phyloP scores from a whole-genome alignment of 2,329 filamentous ascomycete genomes.

The Verticillium tricorpus region DNA sequence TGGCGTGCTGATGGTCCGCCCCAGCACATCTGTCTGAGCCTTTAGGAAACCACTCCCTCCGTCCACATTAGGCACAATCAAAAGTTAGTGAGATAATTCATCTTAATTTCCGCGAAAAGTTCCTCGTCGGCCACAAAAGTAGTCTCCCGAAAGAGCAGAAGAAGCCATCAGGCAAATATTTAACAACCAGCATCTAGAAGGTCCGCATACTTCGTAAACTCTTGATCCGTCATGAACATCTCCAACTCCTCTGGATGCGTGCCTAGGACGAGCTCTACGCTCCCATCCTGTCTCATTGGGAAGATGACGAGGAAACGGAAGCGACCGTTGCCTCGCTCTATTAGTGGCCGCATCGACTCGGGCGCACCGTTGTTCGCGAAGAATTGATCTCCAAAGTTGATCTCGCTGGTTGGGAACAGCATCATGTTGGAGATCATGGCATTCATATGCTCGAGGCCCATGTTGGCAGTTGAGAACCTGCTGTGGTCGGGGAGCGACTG shows the following conservation, averaged over 20 bases:
- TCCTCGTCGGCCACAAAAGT: too few relatives aligned
- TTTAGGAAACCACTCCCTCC: too few relatives aligned
- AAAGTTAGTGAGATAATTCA: too few relatives aligned
- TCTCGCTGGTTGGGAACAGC: constrained; percentile 20
- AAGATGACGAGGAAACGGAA: constrained; percentile 21
- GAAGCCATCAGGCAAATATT: not conserved
- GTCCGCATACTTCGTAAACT: constrained; percentile 19
- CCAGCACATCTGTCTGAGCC: too few relatives aligned
- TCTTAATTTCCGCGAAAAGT: too few relatives aligned
- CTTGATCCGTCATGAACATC: constrained; percentile 18
- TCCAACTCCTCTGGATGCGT: constrained; percentile 21
- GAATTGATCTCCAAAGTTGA: constrained; percentile 20
- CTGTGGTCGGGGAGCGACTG: constrained; percentile 19
- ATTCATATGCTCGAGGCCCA: constrained; percentile 21
- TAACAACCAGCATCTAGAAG: not conserved
- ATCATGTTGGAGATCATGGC: constrained; percentile 25
- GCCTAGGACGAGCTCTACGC: constrained; percentile 21
- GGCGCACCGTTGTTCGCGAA: constrained; percentile 20
- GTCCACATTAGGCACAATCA: too few relatives aligned
- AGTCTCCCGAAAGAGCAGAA: too few relatives aligned
- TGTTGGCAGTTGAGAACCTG: constrained; percentile 15
- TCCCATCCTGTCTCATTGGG: constrained; percentile 22
- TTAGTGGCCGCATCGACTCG: constrained; percentile 21
- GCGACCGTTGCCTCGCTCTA: constrained; percentile 19
- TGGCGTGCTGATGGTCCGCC: too few relatives aligned